Evolutionary conservation across 495 filamentous ascomycete species (phyloP), one percentile per base, ranked within the genome.

Genomic region (Aspergillus ostianus): DNA sequence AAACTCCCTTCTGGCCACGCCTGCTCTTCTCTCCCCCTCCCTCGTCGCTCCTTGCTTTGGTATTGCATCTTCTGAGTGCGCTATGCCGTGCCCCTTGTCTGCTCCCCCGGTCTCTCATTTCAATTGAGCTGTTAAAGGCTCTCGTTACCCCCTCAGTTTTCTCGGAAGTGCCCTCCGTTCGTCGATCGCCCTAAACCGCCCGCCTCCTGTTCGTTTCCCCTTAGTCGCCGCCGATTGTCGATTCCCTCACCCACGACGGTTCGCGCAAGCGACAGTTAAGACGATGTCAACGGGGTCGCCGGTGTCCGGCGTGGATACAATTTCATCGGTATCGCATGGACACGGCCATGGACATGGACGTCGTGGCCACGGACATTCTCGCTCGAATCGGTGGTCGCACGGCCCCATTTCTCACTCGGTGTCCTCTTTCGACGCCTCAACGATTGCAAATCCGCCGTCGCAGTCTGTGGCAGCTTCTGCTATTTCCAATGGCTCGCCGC

Each of bases 241-340:
- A 44, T 21, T 19, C 18, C n/a, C 52, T 45, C 36, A 30, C 5
- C 19, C 27, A 54, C 6, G 32, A 23, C 21, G 36, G 21, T 15
- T 54, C 32, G 30, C 51, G 46, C 23, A 36, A 49, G 32, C 20
- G 48, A 36, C 27, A 20, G n/a, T 47, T 48, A n/a, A 60, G 61
- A 75, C 27, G 56, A 80, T 80, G 77, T 77, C 74, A 53, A 70
- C 70, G 61, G 73, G 72, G 64, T 56, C 66, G 53, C 60, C 70
- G 59, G 67, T 67, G 56, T 68, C 66, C 57, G 67, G 55, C 50
- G 68, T 68, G 69, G 70, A 77, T 60, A 61, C 68, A 32, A 61
- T 69, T 49, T 62, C 70, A 51, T 61, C 64, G 45, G 54, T 57
- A 21, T 62, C 66, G 44, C 65, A 65, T 63, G 66, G 64, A 54